These are phyloP conservation scores for Populus euphratica DNA, from an alignment of 345 rosid species.

Conservation along the genomic window DNA sequence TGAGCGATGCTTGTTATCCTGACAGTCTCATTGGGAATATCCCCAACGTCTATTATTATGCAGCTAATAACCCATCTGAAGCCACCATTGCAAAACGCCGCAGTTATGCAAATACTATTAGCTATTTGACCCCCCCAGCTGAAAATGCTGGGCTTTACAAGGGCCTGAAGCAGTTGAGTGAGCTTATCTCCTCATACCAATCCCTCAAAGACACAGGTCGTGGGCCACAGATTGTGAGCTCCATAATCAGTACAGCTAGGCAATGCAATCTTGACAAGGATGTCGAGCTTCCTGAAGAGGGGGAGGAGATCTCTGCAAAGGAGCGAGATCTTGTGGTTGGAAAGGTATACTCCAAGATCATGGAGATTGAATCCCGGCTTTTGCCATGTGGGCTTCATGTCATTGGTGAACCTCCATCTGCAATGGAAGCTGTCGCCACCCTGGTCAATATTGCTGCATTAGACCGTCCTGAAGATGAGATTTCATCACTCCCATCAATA, in stretches of 20 bases:
- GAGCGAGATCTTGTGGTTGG: constrained; percentile 92
- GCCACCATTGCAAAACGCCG: constrained; percentile 97
- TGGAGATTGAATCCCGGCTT: constrained; percentile 97
- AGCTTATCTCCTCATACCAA: constrained; percentile 93
- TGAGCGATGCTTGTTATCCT: constrained; percentile 93
- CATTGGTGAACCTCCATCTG: constrained; percentile 97
- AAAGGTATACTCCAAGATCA: constrained; percentile 92
- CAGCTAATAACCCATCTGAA: constrained; percentile 96
- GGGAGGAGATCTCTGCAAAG: constrained; percentile 56
- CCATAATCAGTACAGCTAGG: constrained; percentile 88
- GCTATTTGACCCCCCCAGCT: constrained; percentile 97
- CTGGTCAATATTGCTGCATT: constrained; percentile 91
- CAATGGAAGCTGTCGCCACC: constrained; percentile 96
- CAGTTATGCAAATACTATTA: constrained; percentile 94
- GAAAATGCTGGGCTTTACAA: constrained; percentile 99
- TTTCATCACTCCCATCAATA: constrained; percentile 68
- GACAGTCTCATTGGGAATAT: constrained; percentile 97
- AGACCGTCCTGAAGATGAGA: constrained; percentile 82
- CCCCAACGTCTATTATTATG: constrained; percentile 92
- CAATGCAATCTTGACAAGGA: constrained; percentile 99
- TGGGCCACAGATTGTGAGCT: constrained; percentile 86
- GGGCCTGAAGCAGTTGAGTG: constrained; percentile 94
- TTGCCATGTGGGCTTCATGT: constrained; percentile 95
- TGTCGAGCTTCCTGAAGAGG: constrained; percentile 83
- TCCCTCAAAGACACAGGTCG: constrained; percentile 93